Conservation (phyloP, 2,329 filamentous ascomycete species). For the Epichloe baconii region DNA sequence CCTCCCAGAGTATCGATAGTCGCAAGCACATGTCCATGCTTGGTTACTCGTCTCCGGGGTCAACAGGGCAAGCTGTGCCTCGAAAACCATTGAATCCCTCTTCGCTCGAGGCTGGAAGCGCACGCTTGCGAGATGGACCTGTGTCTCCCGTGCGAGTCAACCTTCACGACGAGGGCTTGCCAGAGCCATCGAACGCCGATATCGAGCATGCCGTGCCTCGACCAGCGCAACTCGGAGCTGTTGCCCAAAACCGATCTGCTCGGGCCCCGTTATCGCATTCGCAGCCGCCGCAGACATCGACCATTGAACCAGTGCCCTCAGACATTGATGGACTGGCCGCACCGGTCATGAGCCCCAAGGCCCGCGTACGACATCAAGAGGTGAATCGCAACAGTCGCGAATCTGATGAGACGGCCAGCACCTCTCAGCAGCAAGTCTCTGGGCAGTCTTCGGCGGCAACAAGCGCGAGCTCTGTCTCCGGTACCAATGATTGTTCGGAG, state of each 20-base stretch:
- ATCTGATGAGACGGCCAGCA: constrained; percentile 37
- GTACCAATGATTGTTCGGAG: constrained; percentile 34
- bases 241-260: background rate
- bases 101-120: constrained; percentile 15
- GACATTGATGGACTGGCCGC: constrained; percentile 5
- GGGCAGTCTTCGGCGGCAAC: constrained; percentile 40
- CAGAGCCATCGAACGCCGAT: constrained; percentile 36
- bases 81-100: constrained; percentile 25
- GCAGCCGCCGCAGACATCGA: background rate
- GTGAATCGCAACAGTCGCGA: constrained; percentile 37
- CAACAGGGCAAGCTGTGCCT: constrained; percentile 10
- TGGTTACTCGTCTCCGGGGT: constrained; percentile 5
- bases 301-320: background rate
- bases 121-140: constrained; percentile 36
- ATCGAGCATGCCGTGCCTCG: constrained; percentile 29
- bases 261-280: too few relatives aligned
- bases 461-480: constrained; percentile 43
- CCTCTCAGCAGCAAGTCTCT: constrained; percentile 33
- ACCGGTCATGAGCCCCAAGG: constrained; percentile 20
- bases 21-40: constrained; percentile 8
- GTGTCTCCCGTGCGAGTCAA: constrained; percentile 44
- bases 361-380: constrained; percentile 20
- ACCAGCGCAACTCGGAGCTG: constrained; percentile 14
- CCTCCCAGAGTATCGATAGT: constrained; percentile 14
- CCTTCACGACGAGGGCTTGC: constrained; percentile 39